These are phyloP conservation scores for Parmelia sp. DNA, from an alignment of 495 filamentous ascomycete species.

Conservation along the genomic window DNA sequence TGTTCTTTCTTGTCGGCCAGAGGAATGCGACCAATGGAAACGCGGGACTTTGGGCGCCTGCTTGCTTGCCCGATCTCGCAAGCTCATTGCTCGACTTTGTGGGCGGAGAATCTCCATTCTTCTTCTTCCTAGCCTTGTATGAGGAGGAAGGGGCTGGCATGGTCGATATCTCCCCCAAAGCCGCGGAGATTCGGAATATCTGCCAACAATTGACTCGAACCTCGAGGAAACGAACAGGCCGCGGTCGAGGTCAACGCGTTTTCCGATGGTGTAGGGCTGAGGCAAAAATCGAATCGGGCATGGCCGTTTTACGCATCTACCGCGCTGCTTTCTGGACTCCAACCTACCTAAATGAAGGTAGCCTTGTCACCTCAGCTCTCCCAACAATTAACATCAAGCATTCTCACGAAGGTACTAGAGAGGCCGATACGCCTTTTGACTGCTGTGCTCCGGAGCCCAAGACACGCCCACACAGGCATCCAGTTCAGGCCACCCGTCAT, in stretches of 20 bases:
- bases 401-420: no score
- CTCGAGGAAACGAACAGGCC: background rate
- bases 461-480: no score
- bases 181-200: background rate
- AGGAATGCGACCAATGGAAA: conserved; percentile 89
- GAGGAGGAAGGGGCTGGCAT: conserved; percentile 24
- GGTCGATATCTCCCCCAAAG: background rate
- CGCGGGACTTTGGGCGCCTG: conserved; percentile 44
- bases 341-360: no score
- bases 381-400: no score
- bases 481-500: no score
- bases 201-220: no score
- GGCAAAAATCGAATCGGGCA: no score
- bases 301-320: no score
- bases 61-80: conserved; percentile 42
- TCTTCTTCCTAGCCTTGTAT: conserved; percentile 50
- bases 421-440: no score
- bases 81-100: conserved; percentile 41
- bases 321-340: no score
- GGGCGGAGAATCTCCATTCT: background rate
- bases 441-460: no score
- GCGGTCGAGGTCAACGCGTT: background rate
- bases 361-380: no score
- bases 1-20: conserved; percentile 76
- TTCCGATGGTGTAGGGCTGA: conserved; percentile 11